Conservation (phyloP, 306 rosid genomes). For the Acacia acuminata region DNA sequence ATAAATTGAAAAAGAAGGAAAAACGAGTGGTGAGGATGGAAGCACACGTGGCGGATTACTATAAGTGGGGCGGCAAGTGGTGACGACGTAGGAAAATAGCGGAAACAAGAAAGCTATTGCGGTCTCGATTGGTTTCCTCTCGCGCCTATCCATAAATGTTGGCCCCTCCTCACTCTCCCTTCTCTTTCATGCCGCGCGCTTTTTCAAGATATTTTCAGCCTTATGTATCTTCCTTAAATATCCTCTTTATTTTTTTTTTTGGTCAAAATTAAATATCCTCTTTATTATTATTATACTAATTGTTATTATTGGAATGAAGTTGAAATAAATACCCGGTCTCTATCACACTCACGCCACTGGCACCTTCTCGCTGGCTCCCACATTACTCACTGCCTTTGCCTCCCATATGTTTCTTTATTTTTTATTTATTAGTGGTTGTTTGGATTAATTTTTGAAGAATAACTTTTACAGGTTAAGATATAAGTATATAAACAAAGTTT, state of each 20-base stretch:
- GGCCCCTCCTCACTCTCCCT: slow-evolving; percentile 23
- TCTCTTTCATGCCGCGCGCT: neutral
- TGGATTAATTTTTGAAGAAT: too few species aligned
- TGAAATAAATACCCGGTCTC: neutral
- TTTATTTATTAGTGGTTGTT: too few species aligned
- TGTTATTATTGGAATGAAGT: neutral
- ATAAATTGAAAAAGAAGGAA: neutral
- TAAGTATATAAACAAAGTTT: too few species aligned
- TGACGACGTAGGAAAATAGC: slow-evolving; percentile 43
- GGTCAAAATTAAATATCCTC: neutral
- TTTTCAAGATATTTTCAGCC: slow-evolving; percentile 32
- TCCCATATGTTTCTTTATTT: too few species aligned
- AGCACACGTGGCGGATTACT: slow-evolving; percentile 13
- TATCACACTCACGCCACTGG: neutral
- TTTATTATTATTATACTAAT: neutral
- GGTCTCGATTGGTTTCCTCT: neutral
- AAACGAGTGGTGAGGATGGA: slow-evolving; percentile 20
- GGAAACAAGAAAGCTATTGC: neutral
- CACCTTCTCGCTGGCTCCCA: neutral
- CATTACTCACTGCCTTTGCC: too few species aligned
- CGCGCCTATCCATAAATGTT: neutral
- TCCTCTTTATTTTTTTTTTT: neutral
- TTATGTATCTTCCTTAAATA: slow-evolving; percentile 11
- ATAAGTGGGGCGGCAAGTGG: slow-evolving; percentile 39
- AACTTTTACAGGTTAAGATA: too few species aligned